Evolutionary conservation across 2,329 filamentous ascomycete species (phyloP), one percentile per base, ranked within the genome.

Genomic region (Zarea fungicola): DNA sequence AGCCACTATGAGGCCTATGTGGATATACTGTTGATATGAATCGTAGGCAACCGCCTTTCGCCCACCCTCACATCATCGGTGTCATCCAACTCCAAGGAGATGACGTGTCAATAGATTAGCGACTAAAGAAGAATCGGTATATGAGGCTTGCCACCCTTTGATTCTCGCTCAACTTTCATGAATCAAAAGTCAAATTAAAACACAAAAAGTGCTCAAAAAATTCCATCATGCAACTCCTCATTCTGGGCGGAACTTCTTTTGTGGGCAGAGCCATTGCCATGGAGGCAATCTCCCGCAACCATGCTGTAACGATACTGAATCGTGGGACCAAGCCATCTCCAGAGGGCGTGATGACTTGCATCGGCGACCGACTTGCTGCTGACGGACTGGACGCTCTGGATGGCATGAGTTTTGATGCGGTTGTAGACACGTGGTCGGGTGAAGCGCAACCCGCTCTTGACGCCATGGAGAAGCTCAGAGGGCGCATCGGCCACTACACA

Each of bases 161-260:
- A n/a, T n/a, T n/a, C n/a, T n/a, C n/a, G n/a, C n/a, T n/a, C n/a
- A n/a, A n/a, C n/a, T n/a, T n/a, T n/a, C n/a, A n/a, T n/a, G n/a
- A n/a, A n/a, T n/a, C n/a, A n/a, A n/a, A n/a, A n/a, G n/a, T n/a
- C n/a, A n/a, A n/a, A n/a, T n/a, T n/a, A n/a, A n/a, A n/a, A n/a
- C n/a, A n/a, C n/a, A n/a, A n/a, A n/a, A n/a, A n/a, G n/a, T n/a
- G n/a, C n/a, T n/a, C n/a, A n/a, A n/a, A n/a, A n/a, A n/a, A n/a
- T n/a, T n/a, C n/a, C 37, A 44, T 4, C 23, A 45, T 45, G 42
- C 42, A 45, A 11, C 29, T 45, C 14, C 32, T 45, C 29, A 45
- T 45, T 13, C 42, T 45, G 4, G 42, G 42, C 16, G 42, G 42
- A 4, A 45, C 42, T 9, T 35, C 31, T 2, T 45, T 45, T 16